These are phyloP conservation scores for Cryptococcus sp. DNA, from an alignment of 1,284 basidiomycete genomes.

Conservation along the genomic window DNA sequence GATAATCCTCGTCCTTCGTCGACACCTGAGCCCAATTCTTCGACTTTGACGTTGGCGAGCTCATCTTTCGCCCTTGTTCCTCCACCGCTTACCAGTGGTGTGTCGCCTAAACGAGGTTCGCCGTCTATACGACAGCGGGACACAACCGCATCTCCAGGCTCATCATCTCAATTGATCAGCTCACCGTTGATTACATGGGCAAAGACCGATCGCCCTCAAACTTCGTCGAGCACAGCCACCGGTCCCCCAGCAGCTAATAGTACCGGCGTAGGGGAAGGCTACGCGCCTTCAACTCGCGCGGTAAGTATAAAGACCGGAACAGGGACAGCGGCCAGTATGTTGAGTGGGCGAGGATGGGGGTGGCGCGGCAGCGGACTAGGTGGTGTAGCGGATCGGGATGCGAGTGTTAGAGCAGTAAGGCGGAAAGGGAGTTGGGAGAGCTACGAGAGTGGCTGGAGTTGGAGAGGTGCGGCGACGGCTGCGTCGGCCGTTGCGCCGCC, in stretches of 20 bases:
- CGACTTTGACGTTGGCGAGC: conserved; percentile 85
- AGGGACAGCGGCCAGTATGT: conserved; percentile 1
- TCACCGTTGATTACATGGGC: conserved; percentile 30
- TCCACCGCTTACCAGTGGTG: conserved; percentile 34
- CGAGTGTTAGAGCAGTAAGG: conserved; percentile 35
- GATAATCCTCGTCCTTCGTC: conserved; percentile 92
- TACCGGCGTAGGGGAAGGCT: background rate
- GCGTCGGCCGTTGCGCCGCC: too few relatives aligned
- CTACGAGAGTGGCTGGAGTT: conserved; percentile 44
- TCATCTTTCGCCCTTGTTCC: conserved; percentile 76
- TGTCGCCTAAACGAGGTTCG: background rate
- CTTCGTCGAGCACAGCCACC: background rate
- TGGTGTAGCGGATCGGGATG: conserved; percentile 31
- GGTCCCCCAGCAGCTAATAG: too few relatives aligned
- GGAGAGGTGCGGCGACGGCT: conserved; percentile 10
- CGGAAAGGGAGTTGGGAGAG: conserved; percentile 39
- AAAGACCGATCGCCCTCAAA: conserved; percentile 5
- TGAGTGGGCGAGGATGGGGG: conserved; percentile 12
- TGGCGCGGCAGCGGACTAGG: background rate
- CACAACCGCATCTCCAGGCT: too few relatives aligned
- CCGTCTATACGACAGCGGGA: conserved; percentile 1
- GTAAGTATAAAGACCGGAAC: conserved; percentile 12
- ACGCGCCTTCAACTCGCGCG: conserved; percentile 13
- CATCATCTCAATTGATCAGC: conserved; percentile 5
- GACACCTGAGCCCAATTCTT: conserved; percentile 87